phyloP scores from a whole-genome alignment of 352 stramenopile species.

The Globisporangium canariense region DNA sequence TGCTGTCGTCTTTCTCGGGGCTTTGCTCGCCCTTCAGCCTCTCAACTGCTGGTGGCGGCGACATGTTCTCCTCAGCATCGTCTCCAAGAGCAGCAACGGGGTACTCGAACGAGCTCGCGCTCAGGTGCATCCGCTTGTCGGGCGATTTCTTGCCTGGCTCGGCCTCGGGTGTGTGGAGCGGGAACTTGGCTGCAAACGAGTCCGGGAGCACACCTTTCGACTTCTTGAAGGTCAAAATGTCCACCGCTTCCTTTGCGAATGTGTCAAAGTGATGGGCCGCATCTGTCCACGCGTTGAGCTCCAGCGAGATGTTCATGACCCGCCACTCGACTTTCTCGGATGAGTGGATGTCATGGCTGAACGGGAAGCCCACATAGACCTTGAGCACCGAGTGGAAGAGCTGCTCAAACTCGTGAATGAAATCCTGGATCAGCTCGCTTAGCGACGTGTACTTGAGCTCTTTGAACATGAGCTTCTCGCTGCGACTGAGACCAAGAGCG shows the following conservation, averaged over 20 bases:
- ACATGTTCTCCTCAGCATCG: conserved; percentile 15
- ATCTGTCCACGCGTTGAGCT: conserved; percentile 38
- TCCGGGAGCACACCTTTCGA: conserved; percentile 58
- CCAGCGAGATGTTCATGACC: conserved; percentile 65
- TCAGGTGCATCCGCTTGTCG: conserved; percentile 28
- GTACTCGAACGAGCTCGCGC: conserved; percentile 37
- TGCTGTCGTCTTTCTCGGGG: conserved; percentile 26
- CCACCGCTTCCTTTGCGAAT: conserved; percentile 64
- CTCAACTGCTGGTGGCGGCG: conserved; percentile 14
- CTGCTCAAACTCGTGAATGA: conserved; percentile 52
- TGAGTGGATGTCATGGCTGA: conserved; percentile 84
- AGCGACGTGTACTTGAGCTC: conserved; percentile 79
- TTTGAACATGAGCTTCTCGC: conserved; percentile 84
- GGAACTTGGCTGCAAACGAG: conserved; percentile 59
- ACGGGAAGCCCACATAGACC: conserved; percentile 82
- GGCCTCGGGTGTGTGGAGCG: conserved; percentile 51
- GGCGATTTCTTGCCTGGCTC: conserved; percentile 46
- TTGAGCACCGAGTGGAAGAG: conserved; percentile 70
- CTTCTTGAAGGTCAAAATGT: conserved; percentile 65
- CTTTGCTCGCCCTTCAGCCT: conserved; percentile 18
- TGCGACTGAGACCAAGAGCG: conserved; percentile 78
- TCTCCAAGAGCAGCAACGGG: conserved; percentile 22
- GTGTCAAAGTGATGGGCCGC: conserved; percentile 59
- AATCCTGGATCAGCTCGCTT: conserved; percentile 73
- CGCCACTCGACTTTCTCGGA: conserved; percentile 86